These are phyloP conservation scores for Phlebiopsis flavidoalba DNA, from an alignment of 768 basidiomycete species.

Conservation along the genomic window DNA sequence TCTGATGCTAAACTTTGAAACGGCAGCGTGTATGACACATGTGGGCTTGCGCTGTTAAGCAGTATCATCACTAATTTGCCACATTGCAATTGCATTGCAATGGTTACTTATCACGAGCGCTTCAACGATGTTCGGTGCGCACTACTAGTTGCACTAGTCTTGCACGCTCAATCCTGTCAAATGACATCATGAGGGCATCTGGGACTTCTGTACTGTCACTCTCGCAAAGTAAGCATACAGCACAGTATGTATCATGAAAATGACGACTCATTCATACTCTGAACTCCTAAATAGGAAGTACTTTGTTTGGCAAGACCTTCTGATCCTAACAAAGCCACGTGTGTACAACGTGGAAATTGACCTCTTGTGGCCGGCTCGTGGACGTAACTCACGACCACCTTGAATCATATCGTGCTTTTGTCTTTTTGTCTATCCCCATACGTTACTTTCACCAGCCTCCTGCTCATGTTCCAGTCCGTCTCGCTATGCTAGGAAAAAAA, in stretches of 20 bases:
- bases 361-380: not conserved
- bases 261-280: no score
- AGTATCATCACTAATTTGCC: not conserved
- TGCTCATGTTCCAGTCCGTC: not conserved
- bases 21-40: not conserved
- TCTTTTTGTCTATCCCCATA: not conserved
- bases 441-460: not conserved
- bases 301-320: slow-evolving; percentile 21
- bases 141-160: not conserved
- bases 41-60: not conserved
- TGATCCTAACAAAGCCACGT: slow-evolving; percentile 21
- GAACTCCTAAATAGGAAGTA: not conserved
- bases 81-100: no score
- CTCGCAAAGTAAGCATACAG: no score
- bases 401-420: not conserved
- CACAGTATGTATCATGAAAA: not conserved
- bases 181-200: not conserved
- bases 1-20: not conserved
- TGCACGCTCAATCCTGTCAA: not conserved
- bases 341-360: not conserved
- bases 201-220: not conserved
- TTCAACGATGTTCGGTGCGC: not conserved
- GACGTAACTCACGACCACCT: not conserved
- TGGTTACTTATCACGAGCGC: not conserved
- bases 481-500: slow-evolving; percentile 59